A percentile compares a stretch with the other conserved stretches of the same genome.
Evolutionary conservation across 768 basidiomycete genomes (phyloP).

Genomic region (Asterophora lycoperdoides): DNA sequence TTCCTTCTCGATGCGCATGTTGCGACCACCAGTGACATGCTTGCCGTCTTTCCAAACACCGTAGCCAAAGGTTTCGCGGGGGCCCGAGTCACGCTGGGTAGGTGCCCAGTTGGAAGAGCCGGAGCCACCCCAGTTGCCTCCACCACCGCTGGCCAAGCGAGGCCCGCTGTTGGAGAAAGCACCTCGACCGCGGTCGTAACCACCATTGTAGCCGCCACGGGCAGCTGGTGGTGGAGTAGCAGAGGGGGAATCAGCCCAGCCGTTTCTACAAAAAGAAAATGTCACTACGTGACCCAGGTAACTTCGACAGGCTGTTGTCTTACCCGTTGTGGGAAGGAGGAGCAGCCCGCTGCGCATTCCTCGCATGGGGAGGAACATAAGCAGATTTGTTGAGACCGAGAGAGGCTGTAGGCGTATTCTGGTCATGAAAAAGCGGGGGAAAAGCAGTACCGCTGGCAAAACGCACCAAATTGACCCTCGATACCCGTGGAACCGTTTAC

Average conservation of each 20-base stretch:
- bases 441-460: conserved; percentile 10
- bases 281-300: conserved; percentile 13
- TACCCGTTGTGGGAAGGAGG: conserved; percentile 62
- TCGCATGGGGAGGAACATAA: conserved; percentile 88
- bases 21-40: conserved; percentile 81
- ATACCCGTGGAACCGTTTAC: conserved; percentile 72
- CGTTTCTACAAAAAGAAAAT: conserved; percentile 37
- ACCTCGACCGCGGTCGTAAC: conserved; percentile 38
- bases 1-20: conserved; percentile 90
- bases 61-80: conserved; percentile 53
- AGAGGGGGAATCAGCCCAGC: conserved; percentile 72
- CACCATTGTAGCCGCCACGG: conserved; percentile 43
- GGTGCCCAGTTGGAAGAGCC: conserved; percentile 33
- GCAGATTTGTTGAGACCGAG: conserved; percentile 76
- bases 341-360: conserved; percentile 82
- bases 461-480: conserved; percentile 70
- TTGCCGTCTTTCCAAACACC: conserved; percentile 89
- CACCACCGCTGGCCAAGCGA: conserved; percentile 37
- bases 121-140: conserved; percentile 42
- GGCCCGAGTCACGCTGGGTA: conserved; percentile 33
- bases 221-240: conserved; percentile 54
- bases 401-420: conserved; percentile 45
- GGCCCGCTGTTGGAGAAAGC: conserved; percentile 36
- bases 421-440: conserved; percentile 5
- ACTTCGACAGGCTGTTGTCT: conserved; percentile 14